Conservation (phyloP, 371 early-diverging fungal genomes). For the Fennellomyces sp. region DNA sequence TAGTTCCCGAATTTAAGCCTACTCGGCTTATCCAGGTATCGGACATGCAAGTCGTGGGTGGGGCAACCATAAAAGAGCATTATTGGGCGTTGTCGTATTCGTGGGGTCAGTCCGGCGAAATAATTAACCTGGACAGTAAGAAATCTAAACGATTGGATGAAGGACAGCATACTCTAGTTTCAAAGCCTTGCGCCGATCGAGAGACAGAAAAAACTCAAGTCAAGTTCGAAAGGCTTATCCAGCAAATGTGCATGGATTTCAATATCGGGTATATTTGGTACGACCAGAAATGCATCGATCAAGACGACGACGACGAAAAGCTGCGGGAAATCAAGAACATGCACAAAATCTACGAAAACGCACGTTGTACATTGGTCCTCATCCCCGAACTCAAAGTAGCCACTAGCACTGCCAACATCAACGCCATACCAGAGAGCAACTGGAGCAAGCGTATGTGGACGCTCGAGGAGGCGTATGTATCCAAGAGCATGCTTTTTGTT, state of each 20-base stretch:
- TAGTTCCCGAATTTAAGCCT: too few species aligned
- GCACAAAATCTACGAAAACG: background rate
- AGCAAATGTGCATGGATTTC: background rate
- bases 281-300: background rate
- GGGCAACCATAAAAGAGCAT: too few species aligned
- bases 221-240: background rate
- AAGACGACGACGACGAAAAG: background rate
- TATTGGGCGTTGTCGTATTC: too few species aligned
- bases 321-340: background rate
- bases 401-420: background rate
- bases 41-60: too few species aligned
- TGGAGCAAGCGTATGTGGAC: background rate
- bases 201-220: too few species aligned
- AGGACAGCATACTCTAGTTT: too few species aligned
- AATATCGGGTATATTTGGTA: background rate
- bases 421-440: background rate
- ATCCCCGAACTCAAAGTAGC: background rate
- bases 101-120: too few species aligned
- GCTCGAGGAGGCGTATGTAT: background rate
- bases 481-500: background rate
- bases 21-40: too few species aligned
- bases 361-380: background rate
- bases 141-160: too few species aligned
- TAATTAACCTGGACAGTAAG: too few species aligned
- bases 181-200: too few species aligned